Conservation (phyloP, 1,284 basidiomycete species). For the Schizophyllum commune region DNA sequence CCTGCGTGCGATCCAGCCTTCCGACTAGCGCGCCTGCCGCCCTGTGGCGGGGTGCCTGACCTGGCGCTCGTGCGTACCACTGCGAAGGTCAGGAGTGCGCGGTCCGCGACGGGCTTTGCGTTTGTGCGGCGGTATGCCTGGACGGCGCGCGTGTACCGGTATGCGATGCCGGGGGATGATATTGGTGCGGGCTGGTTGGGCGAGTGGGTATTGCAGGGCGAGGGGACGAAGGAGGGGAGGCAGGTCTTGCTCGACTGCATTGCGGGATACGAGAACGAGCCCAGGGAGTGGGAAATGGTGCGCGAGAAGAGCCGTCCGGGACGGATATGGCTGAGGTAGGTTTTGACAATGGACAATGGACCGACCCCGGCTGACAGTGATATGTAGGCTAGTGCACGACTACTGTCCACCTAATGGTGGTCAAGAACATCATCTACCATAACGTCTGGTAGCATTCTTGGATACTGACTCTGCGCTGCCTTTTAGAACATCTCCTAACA, state of each 20-base stretch:
- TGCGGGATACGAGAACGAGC: slow-evolving; percentile 26
- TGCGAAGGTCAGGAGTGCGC: slow-evolving; percentile 44
- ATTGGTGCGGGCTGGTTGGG: slow-evolving; percentile 65
- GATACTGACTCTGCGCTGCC: background rate
- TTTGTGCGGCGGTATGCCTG: slow-evolving; percentile 53
- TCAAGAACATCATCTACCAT: background rate
- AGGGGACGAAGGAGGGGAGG: slow-evolving; percentile 63
- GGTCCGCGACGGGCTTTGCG: slow-evolving; percentile 47
- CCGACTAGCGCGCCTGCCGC: slow-evolving; percentile 33
- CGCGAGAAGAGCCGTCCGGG: slow-evolving; percentile 52
- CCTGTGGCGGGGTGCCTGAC: slow-evolving; percentile 29
- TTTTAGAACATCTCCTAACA: background rate
- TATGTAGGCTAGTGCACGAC: background rate
- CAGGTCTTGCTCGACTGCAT: slow-evolving; percentile 48
- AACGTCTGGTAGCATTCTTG: background rate
- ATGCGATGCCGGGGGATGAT: slow-evolving; percentile 21
- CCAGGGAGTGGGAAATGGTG: slow-evolving; percentile 49
- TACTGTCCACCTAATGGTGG: background rate
- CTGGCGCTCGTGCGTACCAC: slow-evolving; percentile 35
- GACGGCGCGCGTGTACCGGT: slow-evolving; percentile 44
- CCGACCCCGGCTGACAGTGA: background rate
- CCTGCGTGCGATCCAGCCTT: slow-evolving; percentile 40
- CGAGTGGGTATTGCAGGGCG: slow-evolving; percentile 69
- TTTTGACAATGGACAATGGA: background rate
- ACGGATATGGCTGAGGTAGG: slow-evolving; percentile 59